Evolutionary conservation across 192 early-diverging fungal genomes (phyloP).

Genomic region (Coemansia sp.): DNA sequence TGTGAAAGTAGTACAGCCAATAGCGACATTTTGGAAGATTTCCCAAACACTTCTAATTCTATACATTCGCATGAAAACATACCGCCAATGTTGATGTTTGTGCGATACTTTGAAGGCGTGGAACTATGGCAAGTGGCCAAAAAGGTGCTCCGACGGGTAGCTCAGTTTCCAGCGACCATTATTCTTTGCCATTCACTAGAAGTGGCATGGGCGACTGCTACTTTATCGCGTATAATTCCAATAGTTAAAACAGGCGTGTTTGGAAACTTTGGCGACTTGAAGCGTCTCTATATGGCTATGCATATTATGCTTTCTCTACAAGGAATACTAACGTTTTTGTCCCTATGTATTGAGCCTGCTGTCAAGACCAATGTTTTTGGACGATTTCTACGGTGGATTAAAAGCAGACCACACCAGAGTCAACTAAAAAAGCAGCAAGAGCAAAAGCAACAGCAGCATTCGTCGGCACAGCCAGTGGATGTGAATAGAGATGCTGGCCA

Average conservation of each 20-base stretch:
- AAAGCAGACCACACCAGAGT: neutral
- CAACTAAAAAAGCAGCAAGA: neutral
- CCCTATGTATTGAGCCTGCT: slow-evolving; percentile 17
- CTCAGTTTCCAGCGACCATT: slow-evolving; percentile 29
- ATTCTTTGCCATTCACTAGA: slow-evolving; percentile 22
- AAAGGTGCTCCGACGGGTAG: slow-evolving; percentile 29
- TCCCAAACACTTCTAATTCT: too few relatives aligned
- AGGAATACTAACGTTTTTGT: slow-evolving; percentile 21
- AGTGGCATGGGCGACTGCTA: slow-evolving; percentile 27
- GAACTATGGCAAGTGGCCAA: slow-evolving; percentile 22
- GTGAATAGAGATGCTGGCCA: neutral
- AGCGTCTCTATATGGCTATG: slow-evolving; percentile 23
- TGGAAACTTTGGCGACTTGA: slow-evolving; percentile 5
- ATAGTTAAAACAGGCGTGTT: slow-evolving; percentile 6
- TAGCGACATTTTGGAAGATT: too few relatives aligned
- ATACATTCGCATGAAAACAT: too few relatives aligned
- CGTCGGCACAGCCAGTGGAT: neutral
- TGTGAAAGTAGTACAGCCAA: too few relatives aligned
- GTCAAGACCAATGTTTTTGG: slow-evolving; percentile 7
- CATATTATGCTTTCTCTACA: slow-evolving; percentile 26
- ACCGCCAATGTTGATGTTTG: slow-evolving; percentile 11
- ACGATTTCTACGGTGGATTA: slow-evolving; percentile 4
- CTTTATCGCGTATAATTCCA: slow-evolving; percentile 13
- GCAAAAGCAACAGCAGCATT: neutral
- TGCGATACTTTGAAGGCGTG: slow-evolving; percentile 2